These are phyloP conservation scores for Rhizoclosmatium sp. DNA, from an alignment of 192 early-diverging fungal genomes.

Conservation along the genomic window DNA sequence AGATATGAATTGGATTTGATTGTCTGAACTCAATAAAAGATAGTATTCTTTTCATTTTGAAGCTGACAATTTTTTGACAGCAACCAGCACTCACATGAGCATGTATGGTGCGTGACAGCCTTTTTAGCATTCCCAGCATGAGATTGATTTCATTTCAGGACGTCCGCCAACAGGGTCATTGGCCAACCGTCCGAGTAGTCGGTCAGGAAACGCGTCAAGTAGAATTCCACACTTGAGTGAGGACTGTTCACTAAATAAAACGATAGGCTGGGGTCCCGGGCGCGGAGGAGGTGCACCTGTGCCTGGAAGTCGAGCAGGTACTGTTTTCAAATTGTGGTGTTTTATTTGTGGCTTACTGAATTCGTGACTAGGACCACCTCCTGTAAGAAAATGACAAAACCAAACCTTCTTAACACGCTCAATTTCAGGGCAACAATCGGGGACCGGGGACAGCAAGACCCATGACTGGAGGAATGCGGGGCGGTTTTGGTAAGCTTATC, in stretches of 20 bases:
- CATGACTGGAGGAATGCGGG: slow-evolving; percentile 38
- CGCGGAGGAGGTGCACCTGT: slow-evolving; percentile 28
- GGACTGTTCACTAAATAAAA: neutral
- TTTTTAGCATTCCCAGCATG: neutral
- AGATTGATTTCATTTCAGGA: slow-evolving; percentile 24
- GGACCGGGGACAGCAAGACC: slow-evolving; percentile 45
- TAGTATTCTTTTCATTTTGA: too few species aligned
- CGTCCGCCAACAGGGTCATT: slow-evolving; percentile 63
- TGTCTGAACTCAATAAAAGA: slow-evolving; percentile 29
- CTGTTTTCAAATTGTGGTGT: neutral
- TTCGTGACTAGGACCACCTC: slow-evolving; percentile 22
- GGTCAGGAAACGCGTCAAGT: slow-evolving; percentile 54
- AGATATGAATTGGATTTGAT: slow-evolving; percentile 80
- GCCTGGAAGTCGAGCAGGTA: slow-evolving; percentile 43
- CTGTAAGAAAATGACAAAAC: neutral
- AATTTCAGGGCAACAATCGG: slow-evolving; percentile 9
- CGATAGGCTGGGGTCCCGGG: slow-evolving; percentile 28
- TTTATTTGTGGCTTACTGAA: neutral
- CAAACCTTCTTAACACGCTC: neutral
- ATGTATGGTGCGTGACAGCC: slow-evolving; percentile 37
- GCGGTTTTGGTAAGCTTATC: slow-evolving; percentile 10
- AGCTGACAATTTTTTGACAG: too few species aligned
- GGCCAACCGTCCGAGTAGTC: slow-evolving; percentile 60
- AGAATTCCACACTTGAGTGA: neutral
- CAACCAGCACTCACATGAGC: neutral